These are phyloP conservation scores for Botrytis squamosa DNA, from an alignment of 2,329 filamentous ascomycete species.

Conservation along the genomic window DNA sequence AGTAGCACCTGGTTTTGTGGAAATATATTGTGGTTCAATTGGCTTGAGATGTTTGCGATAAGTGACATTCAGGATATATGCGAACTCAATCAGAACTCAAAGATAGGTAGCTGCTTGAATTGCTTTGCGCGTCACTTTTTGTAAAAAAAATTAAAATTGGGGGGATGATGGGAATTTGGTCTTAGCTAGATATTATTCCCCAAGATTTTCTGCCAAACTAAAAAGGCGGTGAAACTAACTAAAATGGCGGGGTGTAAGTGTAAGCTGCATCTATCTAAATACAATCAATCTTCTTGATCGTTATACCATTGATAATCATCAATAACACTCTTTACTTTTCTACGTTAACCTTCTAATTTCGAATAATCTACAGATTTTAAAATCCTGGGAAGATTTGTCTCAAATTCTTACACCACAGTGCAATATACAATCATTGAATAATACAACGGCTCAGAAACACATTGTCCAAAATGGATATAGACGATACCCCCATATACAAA, in stretches of 20 bases:
- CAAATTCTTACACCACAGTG: background rate
- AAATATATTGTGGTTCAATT: background rate
- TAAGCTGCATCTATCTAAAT: background rate
- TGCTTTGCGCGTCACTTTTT: background rate
- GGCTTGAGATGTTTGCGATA: background rate
- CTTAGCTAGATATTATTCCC: background rate
- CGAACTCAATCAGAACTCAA: background rate
- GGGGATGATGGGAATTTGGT: background rate
- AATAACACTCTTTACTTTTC: background rate
- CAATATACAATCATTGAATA: background rate
- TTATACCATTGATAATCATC: background rate
- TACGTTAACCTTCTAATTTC: background rate
- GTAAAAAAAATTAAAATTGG: background rate
- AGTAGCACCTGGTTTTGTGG: background rate
- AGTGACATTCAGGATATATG: background rate
- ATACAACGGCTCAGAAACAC: background rate
- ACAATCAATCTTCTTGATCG: background rate
- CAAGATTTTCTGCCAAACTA: slow-evolving; percentile 3
- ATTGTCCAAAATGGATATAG: slow-evolving; percentile 7
- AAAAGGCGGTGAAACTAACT: background rate
- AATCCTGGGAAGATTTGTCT: background rate
- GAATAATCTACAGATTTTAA: background rate
- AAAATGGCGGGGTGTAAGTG: background rate
- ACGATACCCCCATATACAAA: slow-evolving; percentile 32
- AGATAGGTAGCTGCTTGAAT: background rate